Conservation (phyloP, 208 protist genomes). For the Trypanosoma platydactyli region DNA sequence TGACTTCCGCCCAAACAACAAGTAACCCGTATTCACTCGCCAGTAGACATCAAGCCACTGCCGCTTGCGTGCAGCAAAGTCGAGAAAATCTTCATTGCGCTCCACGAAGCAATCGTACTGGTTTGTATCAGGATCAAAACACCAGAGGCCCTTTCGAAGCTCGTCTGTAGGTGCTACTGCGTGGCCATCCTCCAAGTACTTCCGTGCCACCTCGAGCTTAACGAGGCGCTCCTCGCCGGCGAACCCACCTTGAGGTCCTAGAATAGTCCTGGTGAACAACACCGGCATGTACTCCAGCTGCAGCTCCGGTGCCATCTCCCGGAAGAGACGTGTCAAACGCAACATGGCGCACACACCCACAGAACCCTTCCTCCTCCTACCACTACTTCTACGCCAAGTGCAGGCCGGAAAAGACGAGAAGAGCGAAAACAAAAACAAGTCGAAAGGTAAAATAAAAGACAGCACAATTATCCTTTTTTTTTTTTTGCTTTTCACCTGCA, state of each 20-base stretch:
- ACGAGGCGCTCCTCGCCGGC: constrained; percentile 90
- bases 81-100: constrained; percentile 87
- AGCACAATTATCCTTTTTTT: neutral
- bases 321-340: constrained; percentile 55
- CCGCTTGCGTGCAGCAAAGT: constrained; percentile 89
- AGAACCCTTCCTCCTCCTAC: neutral
- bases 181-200: constrained; percentile 76
- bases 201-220: constrained; percentile 83
- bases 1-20: constrained; percentile 86
- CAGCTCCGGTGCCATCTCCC: constrained; percentile 86
- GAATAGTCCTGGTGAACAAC: constrained; percentile 86
- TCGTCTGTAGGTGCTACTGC: constrained; percentile 64
- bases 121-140: constrained; percentile 87
- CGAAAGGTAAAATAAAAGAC: neutral
- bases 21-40: constrained; percentile 92
- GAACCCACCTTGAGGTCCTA: constrained; percentile 88
- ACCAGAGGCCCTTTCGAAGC: constrained; percentile 82
- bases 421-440: neutral
- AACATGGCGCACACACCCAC: constrained; percentile 44
- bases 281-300: constrained; percentile 89
- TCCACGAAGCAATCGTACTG: constrained; percentile 88
- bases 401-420: neutral
- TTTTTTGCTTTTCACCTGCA: too few relatives aligned
- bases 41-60: constrained; percentile 94
- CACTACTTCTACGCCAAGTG: neutral